These are phyloP conservation scores for Omphalotus guepiniiformis DNA, from an alignment of 768 basidiomycete genomes.

Conservation along the genomic window DNA sequence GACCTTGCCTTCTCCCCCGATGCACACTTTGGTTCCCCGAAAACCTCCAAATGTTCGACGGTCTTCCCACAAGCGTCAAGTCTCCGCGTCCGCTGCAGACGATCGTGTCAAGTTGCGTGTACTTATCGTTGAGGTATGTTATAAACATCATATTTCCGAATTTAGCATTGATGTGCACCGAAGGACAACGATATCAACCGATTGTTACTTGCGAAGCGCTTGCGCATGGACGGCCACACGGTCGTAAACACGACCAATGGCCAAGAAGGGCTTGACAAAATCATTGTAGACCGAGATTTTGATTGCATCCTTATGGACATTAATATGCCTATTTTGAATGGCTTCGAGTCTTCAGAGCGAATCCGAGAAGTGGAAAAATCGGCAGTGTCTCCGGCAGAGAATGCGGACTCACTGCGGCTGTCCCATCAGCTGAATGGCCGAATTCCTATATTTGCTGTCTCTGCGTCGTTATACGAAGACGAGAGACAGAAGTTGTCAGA, in stretches of 20 bases:
- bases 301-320: conserved; percentile 83
- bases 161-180: not conserved
- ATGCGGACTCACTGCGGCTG: conserved; percentile 25
- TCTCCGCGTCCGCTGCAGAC: not conserved
- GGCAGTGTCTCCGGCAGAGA: not conserved
- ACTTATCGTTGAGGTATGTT: conserved; percentile 62
- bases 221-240: conserved; percentile 60
- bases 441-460: conserved; percentile 80
- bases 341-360: conserved; percentile 60
- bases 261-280: conserved; percentile 63
- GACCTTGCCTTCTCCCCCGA: not conserved
- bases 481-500: conserved; percentile 50
- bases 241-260: conserved; percentile 70
- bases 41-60: too few relatives aligned
- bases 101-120: conserved; percentile 35
- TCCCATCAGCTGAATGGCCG: conserved; percentile 54
- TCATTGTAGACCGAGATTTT: conserved; percentile 54
- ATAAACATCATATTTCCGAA: conserved; percentile 1
- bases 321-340: conserved; percentile 80
- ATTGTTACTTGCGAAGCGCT: conserved; percentile 61
- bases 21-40: too few relatives aligned
- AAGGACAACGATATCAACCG: conserved; percentile 76
- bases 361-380: conserved; percentile 60
- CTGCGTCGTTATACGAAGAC: conserved; percentile 60
- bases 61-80: not conserved